Base-by-base conservation (phyloP, 306 rosid genomes). In the Prunus davidiana region DNA sequence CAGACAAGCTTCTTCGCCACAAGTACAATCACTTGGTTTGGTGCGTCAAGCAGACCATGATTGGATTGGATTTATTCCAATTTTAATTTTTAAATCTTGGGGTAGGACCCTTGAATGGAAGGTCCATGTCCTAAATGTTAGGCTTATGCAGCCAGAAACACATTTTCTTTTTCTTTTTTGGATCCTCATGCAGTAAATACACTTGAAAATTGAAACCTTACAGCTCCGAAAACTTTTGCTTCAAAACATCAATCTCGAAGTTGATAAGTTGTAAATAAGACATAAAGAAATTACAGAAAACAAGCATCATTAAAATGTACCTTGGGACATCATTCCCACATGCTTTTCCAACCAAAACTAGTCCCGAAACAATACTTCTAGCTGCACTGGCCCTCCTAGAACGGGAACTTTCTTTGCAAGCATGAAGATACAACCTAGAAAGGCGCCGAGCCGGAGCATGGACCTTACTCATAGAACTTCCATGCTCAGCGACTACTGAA, bases 321-420 rank as follows among this genome's bases (percentile, higher is more conserved):
- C 99, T 95, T 19, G 97, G 97, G 70, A 95, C 99, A 74, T 95
- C 97, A 87, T 92, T 92, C 79, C 99, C 99, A 82, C 99, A 95
- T 45, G 99, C 97, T 88, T 95, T 95, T 78, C 97, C 91, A 56
- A 92, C 94, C 82, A 95, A 91, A 62, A 86, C 96, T 78, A 95
- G 82, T 68, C 99, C 99, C 20, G 99, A 91, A 86, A 92, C 90
- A 76, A 91, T 88, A 88, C 90, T 95, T 87, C 81, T 92, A 80
- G 99, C 98, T 12, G 96, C 98, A 79, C 88, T 87, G 67, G 90
- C 88, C 78, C 86, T 92, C 75, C 90, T 90, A 67, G 88, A 82
- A 58, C 11, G 82, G 49, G 86, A 76, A 73, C 75, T 84, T 86
- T 92, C 96, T 79, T 85, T 87, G 82, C 93, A 88, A 81, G 92